Conservation (phyloP, 768 basidiomycete genomes). For the Mycena galericulata region DNA sequence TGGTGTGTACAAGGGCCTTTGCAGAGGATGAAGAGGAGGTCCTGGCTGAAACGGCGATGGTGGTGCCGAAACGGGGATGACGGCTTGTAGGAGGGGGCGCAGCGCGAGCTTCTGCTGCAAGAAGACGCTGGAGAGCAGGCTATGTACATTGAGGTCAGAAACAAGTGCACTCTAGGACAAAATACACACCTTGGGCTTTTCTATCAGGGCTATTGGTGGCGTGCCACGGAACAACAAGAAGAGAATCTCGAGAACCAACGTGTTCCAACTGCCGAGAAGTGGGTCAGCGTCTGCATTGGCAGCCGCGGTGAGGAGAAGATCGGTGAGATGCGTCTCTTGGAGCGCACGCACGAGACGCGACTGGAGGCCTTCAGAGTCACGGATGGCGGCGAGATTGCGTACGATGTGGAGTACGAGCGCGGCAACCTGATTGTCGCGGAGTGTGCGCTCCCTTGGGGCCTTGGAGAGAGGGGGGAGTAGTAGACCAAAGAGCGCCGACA, state of each 20-base stretch:
- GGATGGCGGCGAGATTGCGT: slow-evolving; percentile 95
- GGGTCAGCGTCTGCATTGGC: slow-evolving; percentile 80
- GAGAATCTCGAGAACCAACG: slow-evolving; percentile 91
- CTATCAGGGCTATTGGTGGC: slow-evolving; percentile 65
- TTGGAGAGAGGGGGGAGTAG: slow-evolving; percentile 85
- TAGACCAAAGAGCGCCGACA: slow-evolving; percentile 80
- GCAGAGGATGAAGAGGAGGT: slow-evolving; percentile 57
- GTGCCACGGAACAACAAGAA: slow-evolving; percentile 90
- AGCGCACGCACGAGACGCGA: slow-evolving; percentile 48
- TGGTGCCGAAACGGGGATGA: slow-evolving; percentile 97
- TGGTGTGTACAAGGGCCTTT: slow-evolving; percentile 34
- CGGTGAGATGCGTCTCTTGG: slow-evolving; percentile 75
- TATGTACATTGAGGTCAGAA: slow-evolving; percentile 36
- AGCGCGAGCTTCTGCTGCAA: slow-evolving; percentile 79
- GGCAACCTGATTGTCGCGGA: slow-evolving; percentile 88
- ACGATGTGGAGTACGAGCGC: slow-evolving; percentile 90
- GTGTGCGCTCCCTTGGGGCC: slow-evolving; percentile 71
- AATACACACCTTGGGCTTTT: slow-evolving; percentile 71
- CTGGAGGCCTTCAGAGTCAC: slow-evolving; percentile 64
- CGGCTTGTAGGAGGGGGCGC: slow-evolving; percentile 73
- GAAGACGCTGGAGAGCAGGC: slow-evolving; percentile 77
- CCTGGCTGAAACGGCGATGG: slow-evolving; percentile 83
- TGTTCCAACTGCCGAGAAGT: slow-evolving; percentile 89
- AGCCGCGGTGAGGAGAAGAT: slow-evolving; percentile 88
- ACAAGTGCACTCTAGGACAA: background rate